Conservation (phyloP, 108 stramenopile species). For the Ochromonas danica region DNA sequence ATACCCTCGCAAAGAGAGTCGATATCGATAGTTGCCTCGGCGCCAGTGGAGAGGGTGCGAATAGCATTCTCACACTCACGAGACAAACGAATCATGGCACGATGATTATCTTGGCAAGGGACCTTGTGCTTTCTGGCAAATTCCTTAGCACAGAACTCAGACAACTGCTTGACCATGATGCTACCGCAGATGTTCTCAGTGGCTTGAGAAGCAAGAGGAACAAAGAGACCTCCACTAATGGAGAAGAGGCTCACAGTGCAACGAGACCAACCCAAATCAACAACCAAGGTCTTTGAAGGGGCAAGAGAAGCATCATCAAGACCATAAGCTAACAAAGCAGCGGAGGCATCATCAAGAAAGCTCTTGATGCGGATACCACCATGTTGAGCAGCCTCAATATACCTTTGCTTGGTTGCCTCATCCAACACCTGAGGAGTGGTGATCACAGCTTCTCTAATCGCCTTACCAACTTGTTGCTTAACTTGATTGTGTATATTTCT, state of each 20-base stretch:
- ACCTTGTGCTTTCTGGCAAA: conserved; percentile 10
- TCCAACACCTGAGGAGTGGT: background rate
- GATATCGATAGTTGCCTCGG: conserved; percentile 29
- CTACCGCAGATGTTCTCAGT: background rate
- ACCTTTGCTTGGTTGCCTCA: background rate
- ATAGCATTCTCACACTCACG: conserved; percentile 31
- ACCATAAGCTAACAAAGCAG: conserved; percentile 7
- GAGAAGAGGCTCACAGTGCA: background rate
- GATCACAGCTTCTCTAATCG: conserved; percentile 4
- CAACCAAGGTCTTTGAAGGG: background rate
- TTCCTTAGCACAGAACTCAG: conserved; percentile 18
- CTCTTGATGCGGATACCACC: conserved; percentile 37
- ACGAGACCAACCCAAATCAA: conserved; percentile 32
- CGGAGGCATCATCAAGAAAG: conserved; percentile 7
- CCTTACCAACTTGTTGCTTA: conserved; percentile 38
- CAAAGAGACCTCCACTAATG: background rate
- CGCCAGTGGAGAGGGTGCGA: background rate
- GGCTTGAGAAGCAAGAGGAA: background rate
- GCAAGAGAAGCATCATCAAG: background rate
- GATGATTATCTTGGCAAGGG: conserved; percentile 4
- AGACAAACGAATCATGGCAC: conserved; percentile 2
- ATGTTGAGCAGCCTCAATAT: conserved; percentile 1
- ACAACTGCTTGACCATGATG: background rate
- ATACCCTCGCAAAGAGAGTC: conserved; percentile 31
- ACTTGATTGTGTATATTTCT: conserved; percentile 35